These are phyloP conservation scores for Drechslerella stenobrocha DNA, from an alignment of 2,329 filamentous ascomycete genomes.

Conservation along the genomic window DNA sequence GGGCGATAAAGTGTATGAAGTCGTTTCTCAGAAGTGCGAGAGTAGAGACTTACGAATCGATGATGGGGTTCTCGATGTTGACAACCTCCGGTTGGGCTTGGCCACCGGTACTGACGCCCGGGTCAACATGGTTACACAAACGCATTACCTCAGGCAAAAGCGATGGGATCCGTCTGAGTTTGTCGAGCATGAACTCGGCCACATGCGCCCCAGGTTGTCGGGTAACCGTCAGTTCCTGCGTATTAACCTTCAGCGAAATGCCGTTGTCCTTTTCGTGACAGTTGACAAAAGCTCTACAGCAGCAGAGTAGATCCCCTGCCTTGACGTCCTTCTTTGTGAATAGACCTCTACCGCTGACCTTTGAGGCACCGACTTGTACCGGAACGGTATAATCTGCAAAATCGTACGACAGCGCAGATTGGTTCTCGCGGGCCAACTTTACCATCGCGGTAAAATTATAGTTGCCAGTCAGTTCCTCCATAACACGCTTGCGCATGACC, in stretches of 20 bases:
- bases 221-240: neutral
- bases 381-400: constrained; percentile 34
- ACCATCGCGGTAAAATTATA: constrained; percentile 32
- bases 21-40: neutral
- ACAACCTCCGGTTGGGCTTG: no score
- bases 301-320: constrained; percentile 29
- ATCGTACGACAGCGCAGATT: constrained; percentile 6
- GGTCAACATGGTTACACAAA: constrained; percentile 7
- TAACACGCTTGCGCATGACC: constrained; percentile 7
- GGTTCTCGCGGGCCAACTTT: constrained; percentile 19
- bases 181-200: constrained; percentile 3
- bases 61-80: neutral
- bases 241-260: constrained; percentile 7
- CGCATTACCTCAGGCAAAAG: constrained; percentile 6
- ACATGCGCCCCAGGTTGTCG: constrained; percentile 7
- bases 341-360: constrained; percentile 17
- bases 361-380: neutral
- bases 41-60: constrained; percentile 18
- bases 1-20: neutral
- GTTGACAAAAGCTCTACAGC: constrained; percentile 22
- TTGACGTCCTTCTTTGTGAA: constrained; percentile 21
- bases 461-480: constrained; percentile 11
- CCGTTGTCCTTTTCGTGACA: constrained; percentile 25
- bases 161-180: constrained; percentile 8
- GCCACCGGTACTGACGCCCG: neutral